These are phyloP conservation scores for Corymbia maculata DNA, from an alignment of 345 rosid species.

Conservation along the genomic window DNA sequence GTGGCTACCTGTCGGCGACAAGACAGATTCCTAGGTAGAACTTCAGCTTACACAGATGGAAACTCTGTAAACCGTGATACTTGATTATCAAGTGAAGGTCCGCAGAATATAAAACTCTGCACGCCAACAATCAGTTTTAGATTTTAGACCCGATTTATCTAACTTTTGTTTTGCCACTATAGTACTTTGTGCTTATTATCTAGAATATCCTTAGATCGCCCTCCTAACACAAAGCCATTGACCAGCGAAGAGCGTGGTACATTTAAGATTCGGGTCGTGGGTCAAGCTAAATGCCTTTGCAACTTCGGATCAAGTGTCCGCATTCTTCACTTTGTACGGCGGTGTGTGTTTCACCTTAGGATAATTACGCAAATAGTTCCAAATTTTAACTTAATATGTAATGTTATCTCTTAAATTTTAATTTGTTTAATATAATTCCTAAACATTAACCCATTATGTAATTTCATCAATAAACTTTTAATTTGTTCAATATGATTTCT, in stretches of 20 bases:
- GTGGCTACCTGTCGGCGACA: neutral
- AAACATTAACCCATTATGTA: neutral
- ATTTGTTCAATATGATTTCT: rapidly evolving
- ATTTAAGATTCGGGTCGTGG: neutral
- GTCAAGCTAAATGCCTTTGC: neutral
- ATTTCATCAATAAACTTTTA: neutral
- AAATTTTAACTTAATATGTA: neutral
- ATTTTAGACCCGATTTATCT: neutral
- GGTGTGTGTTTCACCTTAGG: neutral
- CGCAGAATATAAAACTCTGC: neutral
- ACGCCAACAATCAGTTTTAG: neutral
- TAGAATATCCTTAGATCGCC: neutral
- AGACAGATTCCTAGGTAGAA: neutral
- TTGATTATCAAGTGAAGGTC: neutral
- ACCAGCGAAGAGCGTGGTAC: neutral
- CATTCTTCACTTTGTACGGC: too few species aligned
- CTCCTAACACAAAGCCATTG: neutral
- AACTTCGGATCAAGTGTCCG: neutral
- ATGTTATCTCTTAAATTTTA: neutral
- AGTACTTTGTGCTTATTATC: neutral
- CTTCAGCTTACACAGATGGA: neutral
- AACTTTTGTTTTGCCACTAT: neutral
- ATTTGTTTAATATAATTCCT: too few species aligned
- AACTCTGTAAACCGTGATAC: neutral
- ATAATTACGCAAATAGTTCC: too few species aligned